These are phyloP conservation scores for Oryza brachyantha DNA, from an alignment of 176 grass and related monocot species.

Conservation along the genomic window DNA sequence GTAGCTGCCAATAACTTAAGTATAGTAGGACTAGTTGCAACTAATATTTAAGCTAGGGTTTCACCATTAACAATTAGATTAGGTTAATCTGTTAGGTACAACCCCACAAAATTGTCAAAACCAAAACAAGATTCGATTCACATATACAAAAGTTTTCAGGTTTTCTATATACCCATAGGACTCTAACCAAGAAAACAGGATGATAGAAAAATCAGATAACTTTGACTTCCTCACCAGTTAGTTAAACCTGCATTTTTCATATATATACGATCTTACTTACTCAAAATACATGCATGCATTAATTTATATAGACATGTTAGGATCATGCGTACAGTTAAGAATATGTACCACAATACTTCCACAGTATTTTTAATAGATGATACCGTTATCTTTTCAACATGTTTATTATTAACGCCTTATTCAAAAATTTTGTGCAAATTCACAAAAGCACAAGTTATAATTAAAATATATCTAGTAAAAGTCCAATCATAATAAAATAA, in stretches of 20 bases:
- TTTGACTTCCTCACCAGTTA: neutral
- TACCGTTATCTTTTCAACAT: too few relatives aligned
- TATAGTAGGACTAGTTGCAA: neutral
- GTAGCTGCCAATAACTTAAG: neutral
- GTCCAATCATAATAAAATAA: too few relatives aligned
- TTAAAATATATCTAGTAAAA: too few relatives aligned
- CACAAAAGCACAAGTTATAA: too few relatives aligned
- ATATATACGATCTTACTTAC: neutral
- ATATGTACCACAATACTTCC: too few relatives aligned
- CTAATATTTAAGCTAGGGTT: neutral
- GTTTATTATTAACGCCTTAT: too few relatives aligned
- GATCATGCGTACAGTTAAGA: too few relatives aligned
- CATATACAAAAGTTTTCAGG: slow-evolving; percentile 5
- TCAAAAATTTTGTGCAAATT: too few relatives aligned
- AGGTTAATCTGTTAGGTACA: slow-evolving; percentile 20
- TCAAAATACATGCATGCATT: too few relatives aligned
- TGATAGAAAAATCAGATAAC: neutral
- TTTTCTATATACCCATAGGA: neutral
- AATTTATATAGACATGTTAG: too few relatives aligned
- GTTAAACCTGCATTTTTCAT: neutral
- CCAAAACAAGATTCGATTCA: slow-evolving; percentile 32
- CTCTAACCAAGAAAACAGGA: neutral
- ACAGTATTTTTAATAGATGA: too few relatives aligned
- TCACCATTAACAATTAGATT: neutral
- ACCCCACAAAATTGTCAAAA: slow-evolving; percentile 15